A percentile compares a stretch with the other conserved stretches of the same genome.
Conservation (phyloP, 768 basidiomycete species). For the Boletus speciosus region DNA sequence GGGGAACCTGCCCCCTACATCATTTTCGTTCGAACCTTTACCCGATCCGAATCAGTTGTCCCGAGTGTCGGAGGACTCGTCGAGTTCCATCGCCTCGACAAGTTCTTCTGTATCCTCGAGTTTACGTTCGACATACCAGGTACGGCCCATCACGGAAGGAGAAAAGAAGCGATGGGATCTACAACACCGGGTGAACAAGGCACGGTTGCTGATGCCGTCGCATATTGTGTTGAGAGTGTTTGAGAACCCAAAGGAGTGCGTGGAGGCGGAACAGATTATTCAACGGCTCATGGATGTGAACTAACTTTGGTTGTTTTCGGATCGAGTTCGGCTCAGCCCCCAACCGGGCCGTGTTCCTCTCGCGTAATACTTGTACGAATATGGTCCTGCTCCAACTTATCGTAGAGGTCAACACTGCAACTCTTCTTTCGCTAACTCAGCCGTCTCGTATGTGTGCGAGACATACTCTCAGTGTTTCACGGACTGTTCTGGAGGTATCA, state of each 20-base stretch:
- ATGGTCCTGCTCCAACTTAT: too few relatives aligned
- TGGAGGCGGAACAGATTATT: constrained; percentile 52
- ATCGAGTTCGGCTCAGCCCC: not conserved
- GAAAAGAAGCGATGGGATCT: constrained; percentile 57
- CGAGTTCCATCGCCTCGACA: constrained; percentile 19
- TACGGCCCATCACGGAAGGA: constrained; percentile 40
- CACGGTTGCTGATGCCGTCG: constrained; percentile 54
- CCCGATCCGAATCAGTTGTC: constrained; percentile 9
- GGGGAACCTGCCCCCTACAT: constrained; percentile 11
- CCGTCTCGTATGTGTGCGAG: too few relatives aligned
- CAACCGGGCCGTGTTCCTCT: not conserved
- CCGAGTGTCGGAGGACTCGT: constrained; percentile 26
- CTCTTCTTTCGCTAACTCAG: too few relatives aligned
- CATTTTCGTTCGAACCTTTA: constrained; percentile 9
- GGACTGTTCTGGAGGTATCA: not conserved
- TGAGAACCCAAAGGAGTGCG: constrained; percentile 63
- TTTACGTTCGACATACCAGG: constrained; percentile 4
- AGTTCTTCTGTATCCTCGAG: constrained; percentile 22
- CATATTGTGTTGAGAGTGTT: constrained; percentile 64
- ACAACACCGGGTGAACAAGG: constrained; percentile 62
- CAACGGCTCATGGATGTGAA: constrained; percentile 4
- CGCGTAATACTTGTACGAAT: not conserved
- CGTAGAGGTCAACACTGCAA: too few relatives aligned
- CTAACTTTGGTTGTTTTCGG: not conserved
- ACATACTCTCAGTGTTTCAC: not conserved